A percentile compares a stretch with the other conserved stretches of the same genome.
phyloP scores from a whole-genome alignment of 2,329 filamentous ascomycete species.

The Xylariaceae sp. region DNA sequence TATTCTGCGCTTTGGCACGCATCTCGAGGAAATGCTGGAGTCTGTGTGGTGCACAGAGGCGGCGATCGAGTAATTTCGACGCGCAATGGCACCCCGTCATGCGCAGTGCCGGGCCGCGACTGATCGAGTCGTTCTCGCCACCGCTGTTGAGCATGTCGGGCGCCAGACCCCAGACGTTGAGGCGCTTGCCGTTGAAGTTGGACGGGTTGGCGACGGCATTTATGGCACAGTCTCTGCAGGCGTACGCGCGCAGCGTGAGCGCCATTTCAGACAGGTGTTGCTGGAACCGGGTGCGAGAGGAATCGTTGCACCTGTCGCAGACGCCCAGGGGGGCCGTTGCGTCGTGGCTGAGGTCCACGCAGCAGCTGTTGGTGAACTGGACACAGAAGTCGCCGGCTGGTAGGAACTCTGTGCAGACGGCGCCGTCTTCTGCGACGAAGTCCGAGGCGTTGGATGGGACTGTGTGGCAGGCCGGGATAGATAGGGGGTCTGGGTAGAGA shows the following conservation, averaged over 20 bases:
- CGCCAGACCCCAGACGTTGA: constrained; percentile 29
- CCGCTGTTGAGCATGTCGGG: neutral
- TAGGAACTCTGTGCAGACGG: neutral
- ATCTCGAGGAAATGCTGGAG: constrained; percentile 26
- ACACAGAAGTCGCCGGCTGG: neutral
- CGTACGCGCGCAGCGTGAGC: constrained; percentile 27
- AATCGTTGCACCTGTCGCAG: constrained; percentile 29
- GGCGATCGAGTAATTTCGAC: constrained; percentile 31
- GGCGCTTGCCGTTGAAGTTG: constrained; percentile 13
- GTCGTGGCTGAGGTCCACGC: constrained; percentile 22
- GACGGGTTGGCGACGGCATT: neutral
- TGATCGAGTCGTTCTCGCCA: neutral
- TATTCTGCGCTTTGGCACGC: constrained; percentile 19
- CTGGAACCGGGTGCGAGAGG: constrained; percentile 21
- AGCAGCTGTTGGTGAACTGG: neutral
- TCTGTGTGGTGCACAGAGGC: constrained; percentile 36
- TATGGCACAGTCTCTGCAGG: constrained; percentile 30
- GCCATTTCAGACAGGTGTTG: constrained; percentile 12
- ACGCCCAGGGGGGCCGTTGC: constrained; percentile 1
- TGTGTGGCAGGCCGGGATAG: neutral
- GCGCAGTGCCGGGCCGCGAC: constrained; percentile 12
- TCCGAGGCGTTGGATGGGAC: neutral
- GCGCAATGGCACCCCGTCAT: constrained; percentile 38
- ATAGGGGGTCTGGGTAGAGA: neutral
- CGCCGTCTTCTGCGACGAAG: neutral